Conservation (phyloP, 2,329 filamentous ascomycete genomes). For the Aureobasidium sp. region DNA sequence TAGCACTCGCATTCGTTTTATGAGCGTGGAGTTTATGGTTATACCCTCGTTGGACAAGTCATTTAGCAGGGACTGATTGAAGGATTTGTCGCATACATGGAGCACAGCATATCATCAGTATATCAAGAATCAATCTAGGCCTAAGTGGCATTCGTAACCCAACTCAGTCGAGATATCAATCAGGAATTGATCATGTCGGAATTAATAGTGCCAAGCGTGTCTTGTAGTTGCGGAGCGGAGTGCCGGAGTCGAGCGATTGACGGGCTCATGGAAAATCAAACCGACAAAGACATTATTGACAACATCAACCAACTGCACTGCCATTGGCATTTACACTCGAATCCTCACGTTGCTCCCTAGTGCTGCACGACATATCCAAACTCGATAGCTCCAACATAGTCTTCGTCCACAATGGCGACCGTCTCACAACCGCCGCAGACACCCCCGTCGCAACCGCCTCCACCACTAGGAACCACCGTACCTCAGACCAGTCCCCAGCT, state of each 20-base stretch:
- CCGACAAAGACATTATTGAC: neutral
- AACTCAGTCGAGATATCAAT: neutral
- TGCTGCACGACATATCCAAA: neutral
- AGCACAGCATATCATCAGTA: neutral
- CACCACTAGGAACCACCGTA: neutral
- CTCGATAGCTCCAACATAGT: neutral
- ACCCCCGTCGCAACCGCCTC: neutral
- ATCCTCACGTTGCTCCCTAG: no score
- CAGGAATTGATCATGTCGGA: neutral
- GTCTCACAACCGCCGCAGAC: conserved; percentile 9
- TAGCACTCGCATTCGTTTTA: conserved; percentile 6
- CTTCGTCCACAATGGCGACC: conserved; percentile 1
- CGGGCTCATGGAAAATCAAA: conserved; percentile 1
- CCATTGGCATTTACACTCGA: neutral
- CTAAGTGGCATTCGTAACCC: neutral
- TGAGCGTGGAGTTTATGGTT: conserved; percentile 11
- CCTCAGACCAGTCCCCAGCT: neutral
- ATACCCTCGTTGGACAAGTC: conserved; percentile 6
- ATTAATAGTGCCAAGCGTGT: neutral
- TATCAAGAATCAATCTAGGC: neutral
- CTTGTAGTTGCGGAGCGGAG: neutral
- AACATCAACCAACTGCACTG: neutral
- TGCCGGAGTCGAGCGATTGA: neutral
- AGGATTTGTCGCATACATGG: neutral
- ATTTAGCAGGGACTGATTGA: neutral